Conservation (phyloP, 2,329 filamentous ascomycete genomes). For the Sclerotinia borealis region DNA sequence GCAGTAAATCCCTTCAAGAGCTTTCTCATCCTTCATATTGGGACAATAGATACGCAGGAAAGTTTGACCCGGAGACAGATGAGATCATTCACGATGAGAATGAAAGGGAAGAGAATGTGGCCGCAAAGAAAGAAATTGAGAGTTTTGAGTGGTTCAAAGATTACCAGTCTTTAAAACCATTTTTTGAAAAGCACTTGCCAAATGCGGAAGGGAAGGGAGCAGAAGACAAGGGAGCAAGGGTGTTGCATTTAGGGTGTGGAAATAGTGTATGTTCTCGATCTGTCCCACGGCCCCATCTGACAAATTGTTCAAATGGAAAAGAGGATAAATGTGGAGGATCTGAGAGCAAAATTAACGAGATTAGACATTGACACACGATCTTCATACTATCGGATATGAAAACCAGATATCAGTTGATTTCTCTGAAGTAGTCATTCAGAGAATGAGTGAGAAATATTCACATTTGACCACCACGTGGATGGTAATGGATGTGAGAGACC, state of each 20-base stretch:
- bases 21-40: slow-evolving; percentile 15
- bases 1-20: slow-evolving; percentile 36
- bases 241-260: slow-evolving; percentile 53
- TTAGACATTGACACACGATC: slow-evolving; percentile 46
- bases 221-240: slow-evolving; percentile 32
- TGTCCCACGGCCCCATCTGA: too few relatives aligned
- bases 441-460: slow-evolving; percentile 43
- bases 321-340: neutral
- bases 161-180: slow-evolving; percentile 43
- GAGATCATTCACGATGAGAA: neutral
- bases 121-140: slow-evolving; percentile 4
- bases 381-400: slow-evolving; percentile 42
- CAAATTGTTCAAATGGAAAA: neutral
- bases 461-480: slow-evolving; percentile 37
- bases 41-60: slow-evolving; percentile 12
- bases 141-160: slow-evolving; percentile 46
- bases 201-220: slow-evolving; percentile 25
- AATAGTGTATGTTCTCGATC: slow-evolving; percentile 43
- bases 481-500: slow-evolving; percentile 45
- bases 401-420: slow-evolving; percentile 53
- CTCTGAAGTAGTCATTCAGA: slow-evolving; percentile 45
- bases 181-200: slow-evolving; percentile 42
- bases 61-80: neutral
- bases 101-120: slow-evolving; percentile 33
- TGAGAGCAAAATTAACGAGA: slow-evolving; percentile 5